A percentile compares a stretch with the other conserved stretches of the same genome.
phyloP scores from a whole-genome alignment of 2,329 filamentous ascomycete genomes.

The Calonectria hongkongensis region DNA sequence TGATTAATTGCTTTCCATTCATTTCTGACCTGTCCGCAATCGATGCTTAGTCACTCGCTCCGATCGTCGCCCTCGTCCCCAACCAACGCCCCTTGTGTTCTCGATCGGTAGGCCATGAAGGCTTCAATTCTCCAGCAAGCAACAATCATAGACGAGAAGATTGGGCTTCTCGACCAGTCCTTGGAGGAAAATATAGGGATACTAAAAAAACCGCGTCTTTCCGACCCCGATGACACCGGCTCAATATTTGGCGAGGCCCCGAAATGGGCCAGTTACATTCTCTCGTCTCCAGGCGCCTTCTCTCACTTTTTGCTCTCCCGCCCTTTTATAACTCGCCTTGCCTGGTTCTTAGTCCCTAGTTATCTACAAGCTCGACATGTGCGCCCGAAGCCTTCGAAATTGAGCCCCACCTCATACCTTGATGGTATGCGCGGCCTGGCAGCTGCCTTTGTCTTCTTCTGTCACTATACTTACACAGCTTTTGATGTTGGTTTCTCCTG shows the following conservation, averaged over 20 bases:
- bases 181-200: conserved; percentile 29
- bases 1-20: not conserved
- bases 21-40: not conserved
- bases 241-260: conserved; percentile 1
- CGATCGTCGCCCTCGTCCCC: not conserved
- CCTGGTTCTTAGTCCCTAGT: conserved; percentile 27
- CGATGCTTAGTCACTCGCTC: not conserved
- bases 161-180: conserved; percentile 16
- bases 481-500: conserved; percentile 71
- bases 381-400: conserved; percentile 11
- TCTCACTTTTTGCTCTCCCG: conserved; percentile 16
- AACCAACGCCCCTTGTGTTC: not conserved
- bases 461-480: conserved; percentile 72
- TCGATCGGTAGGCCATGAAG: conserved; percentile 21
- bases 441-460: conserved; percentile 74
- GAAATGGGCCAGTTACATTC: conserved; percentile 12
- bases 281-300: conserved; percentile 17
- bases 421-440: conserved; percentile 75
- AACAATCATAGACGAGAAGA: not conserved
- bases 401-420: conserved; percentile 72
- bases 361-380: conserved; percentile 25
- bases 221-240: not conserved
- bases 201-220: not conserved
- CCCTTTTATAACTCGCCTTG: conserved; percentile 7
- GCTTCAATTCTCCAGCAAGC: not conserved